Conservation (phyloP, 306 rosid species). For the Ammopiptanthus mongolicus region DNA sequence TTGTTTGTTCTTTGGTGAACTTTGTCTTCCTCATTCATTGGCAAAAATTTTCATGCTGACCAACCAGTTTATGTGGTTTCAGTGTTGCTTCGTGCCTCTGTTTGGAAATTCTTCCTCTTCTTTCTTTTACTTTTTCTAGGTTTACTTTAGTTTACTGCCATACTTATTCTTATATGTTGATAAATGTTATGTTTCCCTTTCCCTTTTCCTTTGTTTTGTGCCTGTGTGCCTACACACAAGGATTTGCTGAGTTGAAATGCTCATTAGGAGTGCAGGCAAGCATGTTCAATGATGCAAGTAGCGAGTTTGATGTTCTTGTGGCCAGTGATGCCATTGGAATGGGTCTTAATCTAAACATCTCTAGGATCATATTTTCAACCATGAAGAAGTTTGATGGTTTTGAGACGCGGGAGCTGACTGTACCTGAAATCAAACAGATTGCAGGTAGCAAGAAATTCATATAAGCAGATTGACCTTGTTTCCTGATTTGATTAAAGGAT, state of each 20-base stretch:
- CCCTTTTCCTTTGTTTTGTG: conserved; percentile 11
- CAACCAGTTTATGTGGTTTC: conserved; percentile 1
- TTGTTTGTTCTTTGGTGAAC: conserved; percentile 5
- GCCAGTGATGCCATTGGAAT: conserved; percentile 97
- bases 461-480: neutral
- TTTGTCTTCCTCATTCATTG: conserved; percentile 4
- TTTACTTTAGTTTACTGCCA: conserved; percentile 11
- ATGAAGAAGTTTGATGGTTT: conserved; percentile 80
- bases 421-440: conserved; percentile 89
- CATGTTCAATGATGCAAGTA: conserved; percentile 77
- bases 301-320: conserved; percentile 94
- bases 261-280: conserved; percentile 80
- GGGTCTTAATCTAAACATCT: conserved; percentile 98
- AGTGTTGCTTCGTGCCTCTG: neutral
- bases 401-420: conserved; percentile 64
- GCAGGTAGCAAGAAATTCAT: conserved; percentile 52
- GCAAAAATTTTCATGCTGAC: neutral
- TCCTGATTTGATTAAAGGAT: conserved; percentile 12
- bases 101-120: conserved; percentile 14
- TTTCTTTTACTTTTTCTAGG: neutral
- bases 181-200: neutral
- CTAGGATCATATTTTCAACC: conserved; percentile 88
- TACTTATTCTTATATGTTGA: neutral
- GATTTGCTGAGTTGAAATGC: conserved; percentile 35
- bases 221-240: neutral